A percentile compares a stretch with the other conserved stretches of the same genome.
Evolutionary conservation across 2,329 filamentous ascomycete genomes (phyloP).

Genomic region (Colletotrichum sansevieriae): DNA sequence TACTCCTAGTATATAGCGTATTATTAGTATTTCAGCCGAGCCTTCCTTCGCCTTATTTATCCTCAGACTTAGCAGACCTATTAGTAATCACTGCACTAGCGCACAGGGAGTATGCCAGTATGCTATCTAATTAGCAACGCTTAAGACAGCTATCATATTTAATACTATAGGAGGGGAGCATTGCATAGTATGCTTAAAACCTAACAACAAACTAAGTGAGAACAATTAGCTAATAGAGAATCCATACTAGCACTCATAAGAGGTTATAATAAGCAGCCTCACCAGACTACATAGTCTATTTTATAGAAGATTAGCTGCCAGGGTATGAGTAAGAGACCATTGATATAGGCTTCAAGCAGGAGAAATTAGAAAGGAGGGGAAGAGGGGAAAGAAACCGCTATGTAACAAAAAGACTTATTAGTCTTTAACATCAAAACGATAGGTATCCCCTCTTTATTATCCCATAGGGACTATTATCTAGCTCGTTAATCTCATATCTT

Average conservation of each 20-base stretch:
- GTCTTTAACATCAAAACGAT: no score
- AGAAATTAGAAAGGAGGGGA: not conserved
- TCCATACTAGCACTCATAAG: no score
- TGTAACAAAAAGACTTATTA: not conserved
- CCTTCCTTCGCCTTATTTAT: not conserved
- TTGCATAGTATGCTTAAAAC: not conserved
- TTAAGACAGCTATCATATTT: not conserved
- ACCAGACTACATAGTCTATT: not conserved
- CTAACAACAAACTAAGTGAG: not conserved
- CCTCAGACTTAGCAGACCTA: not conserved
- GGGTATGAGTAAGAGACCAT: not conserved
- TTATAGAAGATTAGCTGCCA: not conserved
- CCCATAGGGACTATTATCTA: no score
- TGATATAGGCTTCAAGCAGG: not conserved
- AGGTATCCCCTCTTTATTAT: no score
- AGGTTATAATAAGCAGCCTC: no score
- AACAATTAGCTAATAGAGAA: no score
- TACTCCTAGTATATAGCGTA: not conserved
- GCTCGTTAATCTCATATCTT: no score
- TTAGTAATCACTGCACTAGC: not conserved
- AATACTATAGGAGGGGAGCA: not conserved
- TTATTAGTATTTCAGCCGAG: not conserved
- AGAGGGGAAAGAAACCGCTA: not conserved
- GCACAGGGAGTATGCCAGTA: not conserved
- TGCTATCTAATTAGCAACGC: not conserved